Evolutionary conservation across 371 early-diverging fungal genomes (phyloP).

Genomic region (Furculomyces boomerangus): DNA sequence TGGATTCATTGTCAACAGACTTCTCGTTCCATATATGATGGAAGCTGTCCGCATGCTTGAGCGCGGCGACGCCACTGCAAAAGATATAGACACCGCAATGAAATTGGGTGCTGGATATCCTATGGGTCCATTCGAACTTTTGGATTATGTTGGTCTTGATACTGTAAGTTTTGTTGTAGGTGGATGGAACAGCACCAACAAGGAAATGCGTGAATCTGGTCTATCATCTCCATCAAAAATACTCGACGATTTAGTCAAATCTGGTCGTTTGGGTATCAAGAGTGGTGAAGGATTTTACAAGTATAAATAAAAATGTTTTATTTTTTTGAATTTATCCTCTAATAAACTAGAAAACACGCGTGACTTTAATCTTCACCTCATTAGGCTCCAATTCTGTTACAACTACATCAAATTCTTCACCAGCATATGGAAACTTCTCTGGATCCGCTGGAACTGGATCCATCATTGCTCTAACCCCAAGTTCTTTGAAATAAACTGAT

Average conservation of each 20-base stretch:
- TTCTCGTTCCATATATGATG: conserved; percentile 90
- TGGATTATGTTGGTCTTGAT: conserved; percentile 91
- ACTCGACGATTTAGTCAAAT: conserved; percentile 53
- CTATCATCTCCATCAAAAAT: conserved; percentile 44
- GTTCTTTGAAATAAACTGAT: conserved; percentile 4
- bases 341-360: no score
- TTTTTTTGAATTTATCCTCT: no score
- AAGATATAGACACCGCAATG: conserved; percentile 92
- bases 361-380: no score
- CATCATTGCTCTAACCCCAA: conserved; percentile 8
- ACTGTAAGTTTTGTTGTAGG: conserved; percentile 86
- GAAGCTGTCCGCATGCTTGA: conserved; percentile 81
- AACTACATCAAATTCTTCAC: conserved; percentile 17
- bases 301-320: no score
- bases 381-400: conserved; percentile 1
- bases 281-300: conserved; percentile 78
- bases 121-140: conserved; percentile 91
- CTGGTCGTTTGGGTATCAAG: conserved; percentile 75
- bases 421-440: conserved; percentile 13
- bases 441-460: conserved; percentile 9
- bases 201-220: conserved; percentile 42
- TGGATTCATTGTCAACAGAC: conserved; percentile 92
- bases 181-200: conserved; percentile 64
- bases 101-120: conserved; percentile 96
- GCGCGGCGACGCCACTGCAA: conserved; percentile 68